These are phyloP conservation scores for Hygrophoropsis aurantiaca DNA, from an alignment of 768 basidiomycete genomes.

Conservation along the genomic window DNA sequence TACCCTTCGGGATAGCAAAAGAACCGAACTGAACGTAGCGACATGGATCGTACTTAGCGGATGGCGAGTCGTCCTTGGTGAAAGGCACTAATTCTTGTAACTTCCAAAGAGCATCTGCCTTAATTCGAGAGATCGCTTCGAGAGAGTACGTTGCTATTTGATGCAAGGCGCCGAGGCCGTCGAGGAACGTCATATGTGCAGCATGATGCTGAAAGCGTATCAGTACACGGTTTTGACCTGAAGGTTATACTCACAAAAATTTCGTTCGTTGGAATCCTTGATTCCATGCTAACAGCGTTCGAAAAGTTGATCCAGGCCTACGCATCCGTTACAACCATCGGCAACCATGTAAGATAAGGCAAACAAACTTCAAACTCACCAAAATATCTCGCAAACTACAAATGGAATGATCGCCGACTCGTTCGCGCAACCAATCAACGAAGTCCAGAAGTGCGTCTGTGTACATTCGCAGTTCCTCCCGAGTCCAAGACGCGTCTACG, in stretches of 20 bases:
- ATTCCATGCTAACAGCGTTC: constrained; percentile 47
- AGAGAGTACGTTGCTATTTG: constrained; percentile 66
- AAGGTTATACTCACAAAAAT: constrained; percentile 63
- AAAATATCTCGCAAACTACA: constrained; percentile 86
- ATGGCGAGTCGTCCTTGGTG: constrained; percentile 17
- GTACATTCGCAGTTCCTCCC: constrained; percentile 49
- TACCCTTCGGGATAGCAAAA: constrained; percentile 71
- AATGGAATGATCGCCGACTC: constrained; percentile 61
- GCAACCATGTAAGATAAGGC: not conserved
- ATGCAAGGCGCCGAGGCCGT: constrained; percentile 81
- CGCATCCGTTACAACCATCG: constrained; percentile 4
- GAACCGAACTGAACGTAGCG: constrained; percentile 61
- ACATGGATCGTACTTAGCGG: constrained; percentile 32
- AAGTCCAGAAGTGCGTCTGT: constrained; percentile 74
- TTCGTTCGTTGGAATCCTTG: constrained; percentile 41
- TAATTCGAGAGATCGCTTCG: constrained; percentile 59
- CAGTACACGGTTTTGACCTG: constrained; percentile 5
- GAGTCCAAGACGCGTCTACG: constrained; percentile 66
- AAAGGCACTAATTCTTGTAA: constrained; percentile 60
- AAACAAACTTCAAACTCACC: constrained; percentile 43
- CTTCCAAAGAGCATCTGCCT: constrained; percentile 51
- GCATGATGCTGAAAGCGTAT: constrained; percentile 72
- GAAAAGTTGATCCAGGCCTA: constrained; percentile 94
- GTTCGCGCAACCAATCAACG: constrained; percentile 71
- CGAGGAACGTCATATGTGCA: constrained; percentile 88